These are phyloP conservation scores for Galerina marginata DNA, from an alignment of 768 basidiomycete species.

Conservation along the genomic window DNA sequence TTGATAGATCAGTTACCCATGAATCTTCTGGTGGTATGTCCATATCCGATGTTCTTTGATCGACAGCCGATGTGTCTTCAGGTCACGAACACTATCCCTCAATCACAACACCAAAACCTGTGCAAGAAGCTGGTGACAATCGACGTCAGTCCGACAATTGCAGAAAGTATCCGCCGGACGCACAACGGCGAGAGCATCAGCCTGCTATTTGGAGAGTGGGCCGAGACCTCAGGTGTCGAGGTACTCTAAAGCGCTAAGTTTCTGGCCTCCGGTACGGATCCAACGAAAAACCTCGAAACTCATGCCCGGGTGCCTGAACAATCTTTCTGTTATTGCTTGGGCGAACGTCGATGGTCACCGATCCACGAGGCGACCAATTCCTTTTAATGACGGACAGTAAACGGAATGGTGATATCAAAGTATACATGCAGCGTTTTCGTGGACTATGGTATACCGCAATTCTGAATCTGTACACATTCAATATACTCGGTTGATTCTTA, in stretches of 20 bases:
- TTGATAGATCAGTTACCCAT: slow-evolving; percentile 75
- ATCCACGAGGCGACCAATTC: no score
- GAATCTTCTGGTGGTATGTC: slow-evolving; percentile 82
- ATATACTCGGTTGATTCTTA: no score
- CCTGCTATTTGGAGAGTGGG: slow-evolving; percentile 84
- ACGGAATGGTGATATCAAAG: no score
- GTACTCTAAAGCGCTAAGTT: slow-evolving; percentile 33
- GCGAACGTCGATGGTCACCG: no score
- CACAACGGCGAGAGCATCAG: slow-evolving; percentile 96
- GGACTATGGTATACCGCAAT: no score
- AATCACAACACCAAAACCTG: slow-evolving; percentile 63
- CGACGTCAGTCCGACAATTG: slow-evolving; percentile 90
- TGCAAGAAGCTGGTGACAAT: slow-evolving; percentile 86
- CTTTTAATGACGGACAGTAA: no score
- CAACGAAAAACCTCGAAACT: no score
- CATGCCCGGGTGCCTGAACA: no score
- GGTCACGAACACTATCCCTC: slow-evolving; percentile 97
- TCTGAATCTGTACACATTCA: no score
- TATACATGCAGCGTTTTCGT: no score
- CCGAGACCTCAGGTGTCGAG: slow-evolving; percentile 52
- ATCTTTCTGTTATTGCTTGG: no score
- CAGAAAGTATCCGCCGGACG: slow-evolving; percentile 94
- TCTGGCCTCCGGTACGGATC: background rate
- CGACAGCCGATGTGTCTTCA: slow-evolving; percentile 31
- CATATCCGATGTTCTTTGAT: background rate